Conservation (phyloP, 306 rosid genomes). For the Citrullus mucosospermus region DNA sequence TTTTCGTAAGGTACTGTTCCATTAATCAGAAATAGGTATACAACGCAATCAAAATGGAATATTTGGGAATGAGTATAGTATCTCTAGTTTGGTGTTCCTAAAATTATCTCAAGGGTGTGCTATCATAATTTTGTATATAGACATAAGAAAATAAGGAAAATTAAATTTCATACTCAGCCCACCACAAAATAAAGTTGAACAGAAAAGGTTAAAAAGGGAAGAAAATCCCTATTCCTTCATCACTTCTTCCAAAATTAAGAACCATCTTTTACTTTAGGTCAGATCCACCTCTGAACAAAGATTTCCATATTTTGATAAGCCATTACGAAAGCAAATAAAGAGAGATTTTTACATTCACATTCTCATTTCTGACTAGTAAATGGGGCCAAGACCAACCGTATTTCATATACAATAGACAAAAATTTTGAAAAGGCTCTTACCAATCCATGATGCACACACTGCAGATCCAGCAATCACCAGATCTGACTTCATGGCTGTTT, state of each 20-base stretch:
- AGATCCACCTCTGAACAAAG: not conserved
- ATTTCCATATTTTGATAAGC: not conserved
- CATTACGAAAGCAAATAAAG: not conserved
- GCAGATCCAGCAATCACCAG: conserved; percentile 89
- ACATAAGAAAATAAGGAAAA: not conserved
- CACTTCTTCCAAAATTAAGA: not conserved
- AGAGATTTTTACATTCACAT: not conserved
- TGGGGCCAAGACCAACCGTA: not conserved
- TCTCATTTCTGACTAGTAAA: not conserved
- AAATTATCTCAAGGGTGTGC: not conserved
- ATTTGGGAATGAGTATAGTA: not conserved
- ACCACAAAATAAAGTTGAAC: no score
- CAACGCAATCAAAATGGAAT: not conserved
- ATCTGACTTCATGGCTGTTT: conserved; percentile 59
- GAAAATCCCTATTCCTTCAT: not conserved
- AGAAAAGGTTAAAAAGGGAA: no score
- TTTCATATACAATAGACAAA: not conserved
- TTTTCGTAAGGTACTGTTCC: not conserved
- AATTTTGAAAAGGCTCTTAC: conserved; percentile 28
- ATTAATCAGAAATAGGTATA: not conserved
- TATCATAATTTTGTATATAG: not conserved
- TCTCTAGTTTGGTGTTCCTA: not conserved
- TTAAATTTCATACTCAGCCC: not conserved
- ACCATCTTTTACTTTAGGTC: not conserved
- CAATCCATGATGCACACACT: conserved; percentile 89